Evolutionary conservation across 2,329 filamentous ascomycete genomes (phyloP), one percentile per base, ranked within the genome.

Genomic region (Sclerotinia trifoliorum): DNA sequence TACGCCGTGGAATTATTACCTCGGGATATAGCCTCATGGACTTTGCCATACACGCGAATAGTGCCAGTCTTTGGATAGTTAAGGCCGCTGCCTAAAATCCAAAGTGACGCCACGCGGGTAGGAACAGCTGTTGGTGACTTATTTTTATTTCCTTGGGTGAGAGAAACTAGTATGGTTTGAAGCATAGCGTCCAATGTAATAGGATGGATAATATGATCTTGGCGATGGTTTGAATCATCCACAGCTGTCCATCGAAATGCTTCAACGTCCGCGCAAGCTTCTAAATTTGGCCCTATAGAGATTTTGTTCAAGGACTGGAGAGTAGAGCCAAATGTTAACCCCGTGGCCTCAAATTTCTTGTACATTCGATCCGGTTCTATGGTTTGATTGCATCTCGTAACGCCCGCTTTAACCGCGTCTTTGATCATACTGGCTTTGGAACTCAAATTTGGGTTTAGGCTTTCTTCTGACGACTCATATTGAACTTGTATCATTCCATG

Each of bases 171-270:
- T 21, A 39, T 48, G 15, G 65, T 44, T 26, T 71, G 70, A 55
- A 65, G 54, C 26, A 87, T 82, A 2, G 82, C 77, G 71, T 88
- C 85, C 19, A 88, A 77, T 0, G 85, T 86, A 6, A 83, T 81
- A 0, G 86, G 85, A 70, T 88, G 85, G 32, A 88, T 80, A 5
- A 86, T 67, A 70, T 86, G 84, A 3, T 81, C 78, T 68, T 71
- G 69, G 4, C 5, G 15, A 24, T 58, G 21, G 42, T 76, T 69
- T 19, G 26, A 17, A 19, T 54, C 15, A 3, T 54, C 51, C 8
- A 26, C 17, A 17, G 26, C 13, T 66, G 72, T 77, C 2, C 71
- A 71, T 48, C 76, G 75, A 19, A 78, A 77, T 77, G 79, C 79
- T 4, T 70, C 62, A 35, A 70, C 67, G 8, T 70, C 46, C 11